Evolutionary conservation across 805 yeast species (phyloP), one percentile per base, ranked within the genome.

Genomic region (Wickerhamiella musiphila): DNA sequence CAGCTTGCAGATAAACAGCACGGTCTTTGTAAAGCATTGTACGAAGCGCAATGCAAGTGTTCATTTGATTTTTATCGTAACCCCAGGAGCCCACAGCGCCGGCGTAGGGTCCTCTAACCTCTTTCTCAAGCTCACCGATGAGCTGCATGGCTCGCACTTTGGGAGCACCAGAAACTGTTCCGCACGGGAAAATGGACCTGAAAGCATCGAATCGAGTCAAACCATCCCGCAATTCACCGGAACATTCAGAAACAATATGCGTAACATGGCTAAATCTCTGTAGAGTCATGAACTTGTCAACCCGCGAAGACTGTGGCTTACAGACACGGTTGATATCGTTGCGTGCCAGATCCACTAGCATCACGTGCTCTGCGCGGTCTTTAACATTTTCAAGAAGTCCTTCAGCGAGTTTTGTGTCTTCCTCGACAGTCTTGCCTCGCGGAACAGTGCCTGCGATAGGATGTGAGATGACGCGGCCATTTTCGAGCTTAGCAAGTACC

Each of bases 21-120:
- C 84, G 86, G 44, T 86, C 81, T 51, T 90, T 90, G 51, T 69
- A 76, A 28, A 90, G 83, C 98, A 90, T 86, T 0, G 99, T 90
- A 58, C 99, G 70, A 46, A 90, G 62, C 0, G 98, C 98, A 52
- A 90, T 90, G 58, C 98, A 90, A 1, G 96, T 90, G 51, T 90
- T 93, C 96, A 90, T 86, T 18, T 82, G 68, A 45, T 69, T 71
- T n/a, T 86, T 82, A 48, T 83, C 94, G 52, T 84, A 90, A 1
- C 94, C 83, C 94, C 95, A 90, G 52, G 78, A 78, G 6, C 99
- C 98, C 13, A 90, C 96, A 2, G 98, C 98, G 39, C 98, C 98
- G 1, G 99, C 98, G 51, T 90, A 90, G 6, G 86, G 84, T 28
- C 96, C 98, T 50, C 98, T 66, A 49, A 82, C 81, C 51, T 86